A percentile compares a stretch with the other conserved stretches of the same genome.
Conservation (phyloP, 2,329 filamentous ascomycete species). For the Monosporascus sp. region DNA sequence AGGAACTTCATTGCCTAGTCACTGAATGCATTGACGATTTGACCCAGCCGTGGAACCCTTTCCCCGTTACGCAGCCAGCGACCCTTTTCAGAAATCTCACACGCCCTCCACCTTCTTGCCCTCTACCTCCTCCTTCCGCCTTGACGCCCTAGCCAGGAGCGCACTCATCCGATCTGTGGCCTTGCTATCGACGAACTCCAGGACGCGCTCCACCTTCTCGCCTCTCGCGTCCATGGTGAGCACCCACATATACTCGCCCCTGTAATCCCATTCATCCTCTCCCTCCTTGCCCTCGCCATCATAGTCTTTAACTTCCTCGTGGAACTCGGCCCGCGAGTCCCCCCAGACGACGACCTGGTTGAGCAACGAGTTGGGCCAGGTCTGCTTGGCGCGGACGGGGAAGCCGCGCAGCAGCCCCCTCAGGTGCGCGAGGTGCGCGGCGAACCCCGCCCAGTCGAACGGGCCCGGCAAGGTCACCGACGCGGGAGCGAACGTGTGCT, state of each 20-base stretch:
- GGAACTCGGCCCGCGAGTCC: constrained; percentile 19
- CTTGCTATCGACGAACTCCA: constrained; percentile 30
- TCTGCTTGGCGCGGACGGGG: constrained; percentile 12
- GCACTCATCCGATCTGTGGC: constrained; percentile 2
- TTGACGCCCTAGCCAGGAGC: constrained; percentile 3
- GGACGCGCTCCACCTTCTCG: constrained; percentile 19
- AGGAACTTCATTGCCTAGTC: no score
- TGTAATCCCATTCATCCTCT: constrained; percentile 20
- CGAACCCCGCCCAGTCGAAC: neutral
- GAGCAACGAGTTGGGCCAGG: constrained; percentile 12
- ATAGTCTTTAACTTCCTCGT: constrained; percentile 19
- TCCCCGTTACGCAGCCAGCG: no score
- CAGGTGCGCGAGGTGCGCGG: neutral
- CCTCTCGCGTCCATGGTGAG: constrained; percentile 23
- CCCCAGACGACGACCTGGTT: constrained; percentile 25
- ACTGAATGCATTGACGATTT: no score
- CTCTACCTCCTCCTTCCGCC: constrained; percentile 1
- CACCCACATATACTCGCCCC: constrained; percentile 29
- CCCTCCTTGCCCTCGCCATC: neutral
- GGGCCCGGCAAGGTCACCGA: neutral
- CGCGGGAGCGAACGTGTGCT: neutral
- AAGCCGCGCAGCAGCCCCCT: constrained; percentile 11
- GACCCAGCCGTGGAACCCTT: no score
- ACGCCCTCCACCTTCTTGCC: neutral
- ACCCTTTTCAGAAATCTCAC: neutral